Conservation (phyloP, 164 flowering plant species). For the Berberis thunbergii region DNA sequence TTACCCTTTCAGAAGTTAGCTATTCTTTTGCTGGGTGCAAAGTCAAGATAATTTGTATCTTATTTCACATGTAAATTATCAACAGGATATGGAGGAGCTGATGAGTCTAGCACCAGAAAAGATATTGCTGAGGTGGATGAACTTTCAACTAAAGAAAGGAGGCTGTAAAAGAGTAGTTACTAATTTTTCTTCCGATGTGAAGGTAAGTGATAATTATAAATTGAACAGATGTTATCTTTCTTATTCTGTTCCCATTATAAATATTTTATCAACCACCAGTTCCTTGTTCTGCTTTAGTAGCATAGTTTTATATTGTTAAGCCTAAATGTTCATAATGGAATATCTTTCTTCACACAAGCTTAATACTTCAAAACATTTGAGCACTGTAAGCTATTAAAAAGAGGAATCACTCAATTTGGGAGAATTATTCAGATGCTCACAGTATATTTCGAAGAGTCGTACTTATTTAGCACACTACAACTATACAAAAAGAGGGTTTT, state of each 20-base stretch:
- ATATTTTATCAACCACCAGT: not conserved
- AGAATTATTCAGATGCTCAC: too few relatives aligned
- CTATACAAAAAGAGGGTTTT: too few relatives aligned
- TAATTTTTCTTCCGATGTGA: constrained; percentile 78
- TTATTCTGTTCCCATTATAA: not conserved
- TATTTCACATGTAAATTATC: constrained; percentile 4
- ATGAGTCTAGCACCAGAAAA: constrained; percentile 18
- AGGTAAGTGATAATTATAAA: constrained; percentile 29
- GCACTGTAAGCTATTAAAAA: not conserved
- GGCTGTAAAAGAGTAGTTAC: constrained; percentile 66
- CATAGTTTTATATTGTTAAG: not conserved
- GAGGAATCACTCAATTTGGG: not conserved
- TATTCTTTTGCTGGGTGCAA: constrained; percentile 74
- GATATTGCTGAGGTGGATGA: constrained; percentile 80
- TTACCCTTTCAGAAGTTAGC: constrained; percentile 16
- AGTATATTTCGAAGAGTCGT: too few relatives aligned
- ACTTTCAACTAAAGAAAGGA: constrained; percentile 74
- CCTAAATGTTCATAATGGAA: too few relatives aligned
- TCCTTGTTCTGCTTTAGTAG: not conserved
- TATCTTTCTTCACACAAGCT: not conserved
- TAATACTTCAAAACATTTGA: not conserved
- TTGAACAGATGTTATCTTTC: too few relatives aligned
- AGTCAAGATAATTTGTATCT: constrained; percentile 20
- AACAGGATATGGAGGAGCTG: constrained; percentile 89
- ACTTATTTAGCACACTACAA: too few relatives aligned